Percentiles rank a stretch among this genome's conserved stretches.
Conservation (phyloP, 2,329 filamentous ascomycete species). For the Fusarium subglutinans region DNA sequence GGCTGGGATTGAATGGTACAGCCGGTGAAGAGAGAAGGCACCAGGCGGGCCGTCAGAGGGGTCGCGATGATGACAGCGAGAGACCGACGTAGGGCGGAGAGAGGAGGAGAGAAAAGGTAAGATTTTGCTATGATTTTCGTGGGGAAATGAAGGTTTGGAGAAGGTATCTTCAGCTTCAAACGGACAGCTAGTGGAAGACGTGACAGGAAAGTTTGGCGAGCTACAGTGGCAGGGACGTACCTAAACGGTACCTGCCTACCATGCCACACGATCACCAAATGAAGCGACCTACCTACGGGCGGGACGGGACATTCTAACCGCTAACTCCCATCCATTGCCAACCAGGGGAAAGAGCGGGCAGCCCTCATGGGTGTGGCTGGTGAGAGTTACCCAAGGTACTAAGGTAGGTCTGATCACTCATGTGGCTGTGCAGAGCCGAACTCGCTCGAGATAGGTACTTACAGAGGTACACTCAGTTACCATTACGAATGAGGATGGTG, state of each 20-base stretch:
- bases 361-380: conserved; percentile 29
- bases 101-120: not conserved
- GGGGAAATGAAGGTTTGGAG: conserved; percentile 10
- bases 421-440: conserved; percentile 20
- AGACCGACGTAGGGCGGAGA: not conserved
- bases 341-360: conserved; percentile 10
- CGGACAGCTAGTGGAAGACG: conserved; percentile 27
- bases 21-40: conserved; percentile 26
- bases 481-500: conserved; percentile 5
- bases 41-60: conserved; percentile 16
- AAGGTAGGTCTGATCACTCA: not conserved
- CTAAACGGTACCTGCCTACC: conserved; percentile 28
- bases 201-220: conserved; percentile 39
- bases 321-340: conserved; percentile 7
- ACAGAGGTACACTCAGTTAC: not conserved
- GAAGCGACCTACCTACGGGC: conserved; percentile 2
- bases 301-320: conserved; percentile 25
- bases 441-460: not conserved
- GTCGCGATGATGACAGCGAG: not conserved
- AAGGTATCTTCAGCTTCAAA: conserved; percentile 30
- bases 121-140: conserved; percentile 5
- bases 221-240: conserved; percentile 28
- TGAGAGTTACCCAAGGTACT: not conserved
- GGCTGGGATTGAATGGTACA: conserved; percentile 23
- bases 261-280: conserved; percentile 4